Conservation (phyloP, 192 early-diverging fungal genomes). For the Helicostylum pulchrum region DNA sequence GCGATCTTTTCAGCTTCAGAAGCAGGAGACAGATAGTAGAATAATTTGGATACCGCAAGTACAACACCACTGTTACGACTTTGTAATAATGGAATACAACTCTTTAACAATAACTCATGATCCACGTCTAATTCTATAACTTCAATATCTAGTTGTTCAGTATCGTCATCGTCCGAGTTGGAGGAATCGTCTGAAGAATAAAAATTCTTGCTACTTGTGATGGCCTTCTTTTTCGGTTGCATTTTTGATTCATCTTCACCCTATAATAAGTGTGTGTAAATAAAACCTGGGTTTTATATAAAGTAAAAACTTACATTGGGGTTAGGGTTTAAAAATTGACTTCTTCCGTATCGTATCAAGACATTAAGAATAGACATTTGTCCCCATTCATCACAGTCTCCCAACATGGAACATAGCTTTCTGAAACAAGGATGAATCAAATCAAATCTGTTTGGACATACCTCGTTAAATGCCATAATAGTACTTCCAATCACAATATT, state of each 20-base stretch:
- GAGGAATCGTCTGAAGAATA: constrained; percentile 33
- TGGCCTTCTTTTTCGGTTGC: constrained; percentile 6
- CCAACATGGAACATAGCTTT: constrained; percentile 80
- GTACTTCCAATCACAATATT: constrained; percentile 86
- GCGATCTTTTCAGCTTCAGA: constrained; percentile 54
- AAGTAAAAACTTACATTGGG: constrained; percentile 29
- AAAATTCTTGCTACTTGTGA: constrained; percentile 36
- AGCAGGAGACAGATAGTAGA: constrained; percentile 62
- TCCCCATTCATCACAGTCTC: constrained; percentile 95
- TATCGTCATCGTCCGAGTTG: constrained; percentile 9
- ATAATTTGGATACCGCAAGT: constrained; percentile 62
- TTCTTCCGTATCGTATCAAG: constrained; percentile 73
- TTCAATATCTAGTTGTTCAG: constrained; percentile 6
- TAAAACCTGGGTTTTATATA: background rate
- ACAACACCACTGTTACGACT: constrained; percentile 85
- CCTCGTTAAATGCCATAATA: constrained; percentile 77
- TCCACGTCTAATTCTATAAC: constrained; percentile 69
- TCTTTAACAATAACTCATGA: constrained; percentile 68
- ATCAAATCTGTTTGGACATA: constrained; percentile 83
- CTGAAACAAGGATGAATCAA: constrained; percentile 87
- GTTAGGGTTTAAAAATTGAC: constrained; percentile 61
- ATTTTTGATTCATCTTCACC: constrained; percentile 18
- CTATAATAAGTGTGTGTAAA: constrained; percentile 17
- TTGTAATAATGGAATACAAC: constrained; percentile 70
- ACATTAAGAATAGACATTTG: constrained; percentile 83